Evolutionary conservation across 2,329 filamentous ascomycete genomes (phyloP).

Genomic region (Xylaria digitata): DNA sequence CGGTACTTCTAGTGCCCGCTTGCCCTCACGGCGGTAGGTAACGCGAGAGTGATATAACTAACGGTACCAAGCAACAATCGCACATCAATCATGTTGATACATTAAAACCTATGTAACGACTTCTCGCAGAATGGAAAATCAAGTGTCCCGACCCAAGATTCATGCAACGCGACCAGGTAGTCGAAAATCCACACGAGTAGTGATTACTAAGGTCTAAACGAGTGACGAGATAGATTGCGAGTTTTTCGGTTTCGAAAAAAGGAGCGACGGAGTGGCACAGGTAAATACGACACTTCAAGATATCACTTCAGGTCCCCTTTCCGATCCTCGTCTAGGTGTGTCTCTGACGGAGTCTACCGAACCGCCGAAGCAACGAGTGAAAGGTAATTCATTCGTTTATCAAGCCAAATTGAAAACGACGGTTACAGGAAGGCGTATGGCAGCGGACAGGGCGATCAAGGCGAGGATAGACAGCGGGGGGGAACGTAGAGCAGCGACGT

Average conservation of each 20-base stretch:
- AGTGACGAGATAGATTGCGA: slow-evolving; percentile 34
- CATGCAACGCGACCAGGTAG: slow-evolving; percentile 15
- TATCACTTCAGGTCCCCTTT: slow-evolving; percentile 21
- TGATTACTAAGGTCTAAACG: slow-evolving; percentile 31
- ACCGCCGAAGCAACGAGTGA: slow-evolving; percentile 10
- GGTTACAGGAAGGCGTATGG: not conserved
- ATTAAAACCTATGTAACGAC: slow-evolving; percentile 38
- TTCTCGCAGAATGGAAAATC: slow-evolving; percentile 16
- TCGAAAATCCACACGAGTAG: slow-evolving; percentile 15
- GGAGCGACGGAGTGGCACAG: slow-evolving; percentile 28
- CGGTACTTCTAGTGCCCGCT: slow-evolving; percentile 43
- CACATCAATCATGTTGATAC: slow-evolving; percentile 51
- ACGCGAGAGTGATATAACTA: slow-evolving; percentile 44
- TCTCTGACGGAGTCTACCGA: slow-evolving; percentile 9
- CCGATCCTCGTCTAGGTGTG: slow-evolving; percentile 4
- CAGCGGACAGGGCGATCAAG: slow-evolving; percentile 11
- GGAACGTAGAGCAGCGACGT: not conserved
- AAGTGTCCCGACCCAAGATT: slow-evolving; percentile 28
- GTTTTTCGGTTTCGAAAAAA: slow-evolving; percentile 22
- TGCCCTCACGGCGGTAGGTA: slow-evolving; percentile 46
- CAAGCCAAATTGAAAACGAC: not conserved
- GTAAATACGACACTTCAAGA: slow-evolving; percentile 1
- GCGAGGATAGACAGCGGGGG: not conserved
- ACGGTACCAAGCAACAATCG: slow-evolving; percentile 44
- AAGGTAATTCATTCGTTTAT: slow-evolving; percentile 12